Conservation (phyloP, 179 eudicot genomes). For the Silene vulgaris region DNA sequence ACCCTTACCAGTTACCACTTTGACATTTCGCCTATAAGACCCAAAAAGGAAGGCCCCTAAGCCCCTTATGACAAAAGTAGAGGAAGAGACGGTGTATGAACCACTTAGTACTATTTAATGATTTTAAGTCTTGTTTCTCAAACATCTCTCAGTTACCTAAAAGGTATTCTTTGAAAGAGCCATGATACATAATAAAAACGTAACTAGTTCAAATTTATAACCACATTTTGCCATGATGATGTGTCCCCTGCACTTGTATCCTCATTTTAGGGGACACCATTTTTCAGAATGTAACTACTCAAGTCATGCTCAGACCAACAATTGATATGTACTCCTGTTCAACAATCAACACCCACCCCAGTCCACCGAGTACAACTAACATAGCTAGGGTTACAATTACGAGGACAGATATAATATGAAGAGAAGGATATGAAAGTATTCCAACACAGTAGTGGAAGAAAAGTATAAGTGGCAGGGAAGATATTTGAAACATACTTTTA, state of each 20-base stretch:
- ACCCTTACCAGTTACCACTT: not conserved
- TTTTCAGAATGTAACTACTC: too few relatives aligned
- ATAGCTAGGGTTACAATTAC: not conserved
- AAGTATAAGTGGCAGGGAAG: too few relatives aligned
- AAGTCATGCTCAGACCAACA: too few relatives aligned
- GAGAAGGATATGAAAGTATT: not conserved
- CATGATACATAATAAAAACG: too few relatives aligned
- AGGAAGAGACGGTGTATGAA: not conserved
- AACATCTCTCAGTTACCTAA: too few relatives aligned
- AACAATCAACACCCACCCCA: not conserved
- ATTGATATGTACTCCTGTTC: not conserved
- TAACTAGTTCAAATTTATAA: too few relatives aligned
- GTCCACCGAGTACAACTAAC: not conserved
- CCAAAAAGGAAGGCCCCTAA: not conserved
- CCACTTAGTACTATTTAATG: not conserved
- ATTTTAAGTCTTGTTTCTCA: too few relatives aligned
- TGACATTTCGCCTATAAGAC: not conserved
- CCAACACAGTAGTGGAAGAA: not conserved
- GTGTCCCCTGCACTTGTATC: too few relatives aligned
- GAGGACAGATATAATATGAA: not conserved
- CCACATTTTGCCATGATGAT: too few relatives aligned
- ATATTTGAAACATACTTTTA: constrained; percentile 51
- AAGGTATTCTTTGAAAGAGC: too few relatives aligned
- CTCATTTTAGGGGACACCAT: too few relatives aligned
- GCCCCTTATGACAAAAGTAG: not conserved